Evolutionary conservation across 2,329 filamentous ascomycete species (phyloP).

Genomic region (Sclerotinia trifoliorum): DNA sequence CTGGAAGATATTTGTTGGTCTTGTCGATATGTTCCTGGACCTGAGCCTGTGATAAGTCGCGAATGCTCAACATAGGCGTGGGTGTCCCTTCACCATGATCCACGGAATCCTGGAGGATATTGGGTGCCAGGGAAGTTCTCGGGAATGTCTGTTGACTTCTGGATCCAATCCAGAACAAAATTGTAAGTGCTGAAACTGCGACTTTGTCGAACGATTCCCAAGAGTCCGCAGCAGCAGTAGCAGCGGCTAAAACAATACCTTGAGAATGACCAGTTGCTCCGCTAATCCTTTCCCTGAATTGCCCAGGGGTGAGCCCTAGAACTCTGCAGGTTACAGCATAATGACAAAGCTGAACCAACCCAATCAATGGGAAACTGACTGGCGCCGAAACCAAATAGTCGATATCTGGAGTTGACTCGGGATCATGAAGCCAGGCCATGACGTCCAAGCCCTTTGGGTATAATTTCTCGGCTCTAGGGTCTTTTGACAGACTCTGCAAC

Average conservation of each 20-base stretch:
- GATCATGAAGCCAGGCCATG: conserved; percentile 86
- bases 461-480: conserved; percentile 87
- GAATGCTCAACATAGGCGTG: conserved; percentile 96
- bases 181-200: conserved; percentile 76
- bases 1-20: conserved; percentile 92
- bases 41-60: conserved; percentile 81
- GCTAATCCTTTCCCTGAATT: conserved; percentile 77
- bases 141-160: conserved; percentile 97
- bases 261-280: conserved; percentile 97
- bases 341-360: conserved; percentile 91
- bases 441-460: conserved; percentile 97
- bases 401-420: conserved; percentile 85
- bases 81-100: conserved; percentile 94
- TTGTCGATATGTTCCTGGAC: conserved; percentile 96
- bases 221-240: conserved; percentile 83
- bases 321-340: conserved; percentile 93
- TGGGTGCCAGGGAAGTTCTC: conserved; percentile 86
- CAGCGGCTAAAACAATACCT: conserved; percentile 89
- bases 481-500: conserved; percentile 78
- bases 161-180: conserved; percentile 98
- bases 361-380: conserved; percentile 94
- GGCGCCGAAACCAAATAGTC: conserved; percentile 94
- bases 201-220: conserved; percentile 91
- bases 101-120: conserved; percentile 85
- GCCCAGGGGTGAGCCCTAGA: conserved; percentile 83